Percentiles rank a stretch among this genome's conserved stretches.
Evolutionary conservation across 2,329 filamentous ascomycete genomes (phyloP).

Genomic region (Fusarium euwallaceae): DNA sequence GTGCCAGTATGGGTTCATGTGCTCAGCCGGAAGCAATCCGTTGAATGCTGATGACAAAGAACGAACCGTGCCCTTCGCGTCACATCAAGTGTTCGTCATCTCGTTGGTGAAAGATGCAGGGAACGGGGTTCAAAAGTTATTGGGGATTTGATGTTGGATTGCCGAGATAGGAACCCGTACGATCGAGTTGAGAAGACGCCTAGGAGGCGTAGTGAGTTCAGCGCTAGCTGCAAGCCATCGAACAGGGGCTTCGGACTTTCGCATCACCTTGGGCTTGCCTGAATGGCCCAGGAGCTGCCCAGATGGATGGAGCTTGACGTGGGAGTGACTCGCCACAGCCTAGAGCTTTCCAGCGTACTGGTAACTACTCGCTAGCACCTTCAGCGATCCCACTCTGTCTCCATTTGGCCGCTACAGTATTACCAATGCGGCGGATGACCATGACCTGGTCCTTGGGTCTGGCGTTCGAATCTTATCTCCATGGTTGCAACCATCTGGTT

Average conservation of each 20-base stretch:
- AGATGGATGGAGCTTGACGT: constrained; percentile 19
- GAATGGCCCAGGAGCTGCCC: constrained; percentile 18
- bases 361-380: constrained; percentile 43
- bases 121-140: constrained; percentile 20
- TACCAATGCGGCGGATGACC: constrained; percentile 18
- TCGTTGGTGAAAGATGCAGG: constrained; percentile 5
- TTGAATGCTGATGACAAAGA: constrained; percentile 11
- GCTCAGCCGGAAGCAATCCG: neutral
- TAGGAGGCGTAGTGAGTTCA: constrained; percentile 20
- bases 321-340: constrained; percentile 29
- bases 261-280: constrained; percentile 15
- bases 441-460: constrained; percentile 13
- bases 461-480: constrained; percentile 5
- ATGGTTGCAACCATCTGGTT: constrained; percentile 7
- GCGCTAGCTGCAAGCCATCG: constrained; percentile 26
- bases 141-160: constrained; percentile 9
- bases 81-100: neutral
- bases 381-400: constrained; percentile 23
- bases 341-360: constrained; percentile 41
- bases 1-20: constrained; percentile 2
- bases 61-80: constrained; percentile 1
- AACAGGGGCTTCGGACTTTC: constrained; percentile 33
- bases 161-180: constrained; percentile 7
- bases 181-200: constrained; percentile 12
- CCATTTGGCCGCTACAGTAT: constrained; percentile 27